Conservation (phyloP, 768 basidiomycete species). For the Hemileccinum rubropunctum region DNA sequence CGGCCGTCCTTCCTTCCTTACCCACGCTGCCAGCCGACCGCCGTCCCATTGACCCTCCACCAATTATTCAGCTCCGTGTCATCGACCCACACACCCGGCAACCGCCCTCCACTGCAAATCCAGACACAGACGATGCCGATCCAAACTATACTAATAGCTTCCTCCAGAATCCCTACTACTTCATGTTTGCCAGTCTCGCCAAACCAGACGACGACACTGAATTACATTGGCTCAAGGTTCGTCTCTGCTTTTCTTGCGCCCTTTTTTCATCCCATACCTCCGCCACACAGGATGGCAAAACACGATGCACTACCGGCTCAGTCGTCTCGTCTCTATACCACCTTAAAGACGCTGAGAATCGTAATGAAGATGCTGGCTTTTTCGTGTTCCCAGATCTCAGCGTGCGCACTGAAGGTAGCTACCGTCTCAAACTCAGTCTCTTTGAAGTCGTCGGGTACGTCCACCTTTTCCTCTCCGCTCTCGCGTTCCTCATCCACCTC, state of each 20-base stretch:
- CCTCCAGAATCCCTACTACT: conserved; percentile 91
- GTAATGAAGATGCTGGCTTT: conserved; percentile 76
- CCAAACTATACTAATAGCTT: conserved; percentile 54
- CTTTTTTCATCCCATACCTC: neutral
- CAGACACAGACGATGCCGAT: conserved; percentile 34
- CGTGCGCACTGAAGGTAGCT: conserved; percentile 90
- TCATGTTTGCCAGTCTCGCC: conserved; percentile 91
- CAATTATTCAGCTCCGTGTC: conserved; percentile 92
- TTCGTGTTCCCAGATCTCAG: conserved; percentile 96
- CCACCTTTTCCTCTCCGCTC: neutral
- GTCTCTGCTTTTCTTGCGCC: neutral
- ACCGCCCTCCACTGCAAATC: conserved; percentile 26
- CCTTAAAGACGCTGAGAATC: conserved; percentile 71
- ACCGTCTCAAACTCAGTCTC: conserved; percentile 64
- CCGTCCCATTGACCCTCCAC: conserved; percentile 95
- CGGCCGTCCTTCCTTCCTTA: neutral
- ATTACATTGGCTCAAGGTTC: conserved; percentile 80
- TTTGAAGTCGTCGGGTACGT: conserved; percentile 92
- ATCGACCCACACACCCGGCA: conserved; percentile 55
- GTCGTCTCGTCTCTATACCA: conserved; percentile 91
- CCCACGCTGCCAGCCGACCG: conserved; percentile 66
- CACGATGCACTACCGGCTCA: conserved; percentile 86
- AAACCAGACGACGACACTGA: conserved; percentile 88
- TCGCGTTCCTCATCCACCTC: conserved; percentile 3
- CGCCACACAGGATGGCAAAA: conserved; percentile 78